Evolutionary conservation across 768 basidiomycete species (phyloP), one percentile per base, ranked within the genome.

Genomic region (Tulasnella calospora): DNA sequence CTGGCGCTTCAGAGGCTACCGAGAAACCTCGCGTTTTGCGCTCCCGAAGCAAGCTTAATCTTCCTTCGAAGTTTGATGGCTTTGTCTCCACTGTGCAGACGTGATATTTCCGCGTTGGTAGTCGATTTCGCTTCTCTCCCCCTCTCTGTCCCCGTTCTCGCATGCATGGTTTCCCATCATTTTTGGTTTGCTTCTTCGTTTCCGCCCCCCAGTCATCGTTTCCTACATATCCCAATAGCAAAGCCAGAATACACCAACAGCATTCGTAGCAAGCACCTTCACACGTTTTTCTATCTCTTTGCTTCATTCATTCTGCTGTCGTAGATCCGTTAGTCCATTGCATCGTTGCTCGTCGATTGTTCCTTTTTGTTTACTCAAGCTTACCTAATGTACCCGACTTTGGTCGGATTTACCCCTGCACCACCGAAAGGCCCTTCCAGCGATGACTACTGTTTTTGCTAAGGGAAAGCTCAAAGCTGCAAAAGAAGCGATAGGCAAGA

Each of bases 381-480:
- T 67, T 67, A 67, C 61, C 61, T 67, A 67, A 67, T 67, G 15
- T 30, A 33, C 23, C 61, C 27, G 23, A 33, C 27, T 67, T 35
- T 67, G 33, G 10, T 23, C 21, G 51, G n/a, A n/a, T n/a, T 35
- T 35, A 67, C 33, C 61, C 61, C 61, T 67, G 61, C 61, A 67
- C 61, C 61, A 67, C 61, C 61, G 61, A 17, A 13, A 67, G 61
- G 61, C 17, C n/a, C n/a, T 21, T 35, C 71, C 36, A 27, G 71
- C 38, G 21, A 76, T 76, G 81, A 79, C 83, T 1, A 76, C 82
- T 5, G 61, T 67, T 35, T 88, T 91, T 78, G 86, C 88, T 74
- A 96, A 93, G 83, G 84, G 84, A 47, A 94, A 92, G 83, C 88
- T 98, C 81, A 97, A 96, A 84, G 84, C 88, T 30, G 92, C 94